A percentile compares a stretch with the other conserved stretches of the same genome.
Evolutionary conservation across 2,329 filamentous ascomycete genomes (phyloP).

Genomic region (Fusarium aywerte): DNA sequence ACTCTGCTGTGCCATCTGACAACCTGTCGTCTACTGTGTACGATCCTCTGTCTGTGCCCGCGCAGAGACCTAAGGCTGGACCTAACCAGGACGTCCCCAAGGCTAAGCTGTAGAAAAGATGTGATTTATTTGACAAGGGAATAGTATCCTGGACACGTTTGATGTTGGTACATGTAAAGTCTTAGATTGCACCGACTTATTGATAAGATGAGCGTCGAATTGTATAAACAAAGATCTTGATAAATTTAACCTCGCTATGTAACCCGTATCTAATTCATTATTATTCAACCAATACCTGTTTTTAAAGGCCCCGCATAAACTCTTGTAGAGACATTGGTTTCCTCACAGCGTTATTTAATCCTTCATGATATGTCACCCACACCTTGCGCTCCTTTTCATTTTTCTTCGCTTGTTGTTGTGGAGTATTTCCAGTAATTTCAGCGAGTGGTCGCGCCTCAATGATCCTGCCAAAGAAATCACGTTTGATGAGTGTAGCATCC

Average conservation of each 20-base stretch:
- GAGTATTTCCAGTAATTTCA: constrained; percentile 55
- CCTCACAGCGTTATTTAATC: constrained; percentile 89
- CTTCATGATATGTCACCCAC: constrained; percentile 92
- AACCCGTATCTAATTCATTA: constrained; percentile 12
- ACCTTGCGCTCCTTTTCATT: constrained; percentile 67
- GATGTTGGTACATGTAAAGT: constrained; percentile 31
- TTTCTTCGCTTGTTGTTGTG: constrained; percentile 45
- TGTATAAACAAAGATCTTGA: constrained; percentile 10
- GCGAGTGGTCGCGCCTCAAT: constrained; percentile 59
- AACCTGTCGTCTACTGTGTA: constrained; percentile 62
- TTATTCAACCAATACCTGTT: neutral
- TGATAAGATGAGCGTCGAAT: constrained; percentile 15
- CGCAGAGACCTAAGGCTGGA: constrained; percentile 58
- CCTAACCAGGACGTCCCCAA: constrained; percentile 16
- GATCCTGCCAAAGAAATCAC: constrained; percentile 87
- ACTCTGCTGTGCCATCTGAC: constrained; percentile 63
- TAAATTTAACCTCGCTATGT: constrained; percentile 23
- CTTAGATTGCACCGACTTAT: constrained; percentile 32
- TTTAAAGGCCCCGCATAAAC: constrained; percentile 73
- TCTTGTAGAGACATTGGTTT: constrained; percentile 87
- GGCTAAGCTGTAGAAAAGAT: constrained; percentile 60
- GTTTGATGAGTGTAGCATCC: constrained; percentile 64
- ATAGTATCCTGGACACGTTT: constrained; percentile 3
- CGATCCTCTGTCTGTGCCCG: constrained; percentile 63
- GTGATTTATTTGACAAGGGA: neutral